Conservation (phyloP, 1,284 basidiomycete genomes). For the Microbotryum silenes-acaulis region DNA sequence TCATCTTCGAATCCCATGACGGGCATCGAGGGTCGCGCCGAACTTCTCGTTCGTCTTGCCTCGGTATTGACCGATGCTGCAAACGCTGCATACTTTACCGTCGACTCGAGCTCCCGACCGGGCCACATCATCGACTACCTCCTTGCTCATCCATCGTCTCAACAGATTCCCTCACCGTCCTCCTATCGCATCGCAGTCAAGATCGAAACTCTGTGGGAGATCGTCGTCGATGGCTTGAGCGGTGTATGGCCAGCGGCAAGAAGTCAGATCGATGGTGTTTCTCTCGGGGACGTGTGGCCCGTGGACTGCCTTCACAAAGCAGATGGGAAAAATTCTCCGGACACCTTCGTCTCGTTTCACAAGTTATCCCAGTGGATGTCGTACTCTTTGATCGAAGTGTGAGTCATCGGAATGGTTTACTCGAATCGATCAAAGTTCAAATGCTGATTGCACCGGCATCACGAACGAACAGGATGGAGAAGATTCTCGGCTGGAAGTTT, state of each 20-base stretch:
- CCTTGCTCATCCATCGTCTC: slow-evolving; percentile 39
- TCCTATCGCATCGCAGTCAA: slow-evolving; percentile 44
- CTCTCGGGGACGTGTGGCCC: slow-evolving; percentile 83
- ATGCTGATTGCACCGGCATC: slow-evolving; percentile 30
- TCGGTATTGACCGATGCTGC: slow-evolving; percentile 53
- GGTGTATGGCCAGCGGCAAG: slow-evolving; percentile 81
- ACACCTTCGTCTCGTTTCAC: slow-evolving; percentile 82
- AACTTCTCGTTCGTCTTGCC: slow-evolving; percentile 64
- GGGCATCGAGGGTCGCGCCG: slow-evolving; percentile 76
- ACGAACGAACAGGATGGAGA: slow-evolving; percentile 49
- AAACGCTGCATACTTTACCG: slow-evolving; percentile 55
- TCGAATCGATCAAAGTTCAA: not conserved
- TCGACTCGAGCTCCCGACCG: slow-evolving; percentile 49
- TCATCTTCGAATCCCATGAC: slow-evolving; percentile 70
- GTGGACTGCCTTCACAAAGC: slow-evolving; percentile 60
- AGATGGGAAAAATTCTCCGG: slow-evolving; percentile 44
- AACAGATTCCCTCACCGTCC: slow-evolving; percentile 47
- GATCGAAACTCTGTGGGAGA: slow-evolving; percentile 60
- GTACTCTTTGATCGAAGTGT: slow-evolving; percentile 75
- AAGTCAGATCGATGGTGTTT: slow-evolving; percentile 58
- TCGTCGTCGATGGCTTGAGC: slow-evolving; percentile 71
- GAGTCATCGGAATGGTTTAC: not conserved
- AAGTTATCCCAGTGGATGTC: slow-evolving; percentile 87
- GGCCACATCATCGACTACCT: slow-evolving; percentile 66
- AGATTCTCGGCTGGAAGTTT: slow-evolving; percentile 65